Conservation (phyloP, 2,329 filamentous ascomycete genomes). For the Phaeosphaeriaceae sp. region DNA sequence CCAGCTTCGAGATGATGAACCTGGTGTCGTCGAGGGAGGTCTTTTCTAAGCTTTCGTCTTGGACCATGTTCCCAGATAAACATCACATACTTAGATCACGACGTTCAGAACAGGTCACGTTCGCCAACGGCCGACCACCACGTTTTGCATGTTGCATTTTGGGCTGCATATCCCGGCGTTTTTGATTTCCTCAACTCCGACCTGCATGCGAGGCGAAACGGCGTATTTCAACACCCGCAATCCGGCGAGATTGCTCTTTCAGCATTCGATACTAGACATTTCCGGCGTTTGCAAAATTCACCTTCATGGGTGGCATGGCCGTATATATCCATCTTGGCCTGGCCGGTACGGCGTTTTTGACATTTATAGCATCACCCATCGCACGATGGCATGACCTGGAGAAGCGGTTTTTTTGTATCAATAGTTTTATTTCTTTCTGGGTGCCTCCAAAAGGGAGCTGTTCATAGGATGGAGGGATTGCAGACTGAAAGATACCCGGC, state of each 20-base stretch:
- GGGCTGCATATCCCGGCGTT: slow-evolving; percentile 45
- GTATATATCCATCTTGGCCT: slow-evolving; percentile 23
- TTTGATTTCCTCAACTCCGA: slow-evolving; percentile 21
- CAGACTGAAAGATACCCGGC: neutral
- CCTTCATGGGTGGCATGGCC: slow-evolving; percentile 15
- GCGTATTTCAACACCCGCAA: slow-evolving; percentile 29
- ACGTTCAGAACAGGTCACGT: slow-evolving; percentile 34
- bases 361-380: slow-evolving; percentile 25
- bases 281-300: slow-evolving; percentile 30
- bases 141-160: slow-evolving; percentile 45
- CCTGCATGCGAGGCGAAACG: slow-evolving; percentile 42
- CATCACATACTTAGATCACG: slow-evolving; percentile 8
- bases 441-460: slow-evolving; percentile 10
- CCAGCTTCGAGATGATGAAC: slow-evolving; percentile 45
- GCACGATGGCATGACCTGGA: slow-evolving; percentile 22
- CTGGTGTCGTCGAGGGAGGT: slow-evolving; percentile 45
- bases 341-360: slow-evolving; percentile 23
- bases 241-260: slow-evolving; percentile 33
- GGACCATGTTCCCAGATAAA: slow-evolving; percentile 2
- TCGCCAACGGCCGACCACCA: slow-evolving; percentile 43
- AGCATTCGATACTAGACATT: slow-evolving; percentile 30
- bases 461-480: slow-evolving; percentile 5
- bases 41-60: slow-evolving; percentile 32
- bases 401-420: slow-evolving; percentile 22
- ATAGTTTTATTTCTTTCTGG: slow-evolving; percentile 16